Conservation (phyloP, 75 land plant genomes). For the Selaginella tamariscina region DNA sequence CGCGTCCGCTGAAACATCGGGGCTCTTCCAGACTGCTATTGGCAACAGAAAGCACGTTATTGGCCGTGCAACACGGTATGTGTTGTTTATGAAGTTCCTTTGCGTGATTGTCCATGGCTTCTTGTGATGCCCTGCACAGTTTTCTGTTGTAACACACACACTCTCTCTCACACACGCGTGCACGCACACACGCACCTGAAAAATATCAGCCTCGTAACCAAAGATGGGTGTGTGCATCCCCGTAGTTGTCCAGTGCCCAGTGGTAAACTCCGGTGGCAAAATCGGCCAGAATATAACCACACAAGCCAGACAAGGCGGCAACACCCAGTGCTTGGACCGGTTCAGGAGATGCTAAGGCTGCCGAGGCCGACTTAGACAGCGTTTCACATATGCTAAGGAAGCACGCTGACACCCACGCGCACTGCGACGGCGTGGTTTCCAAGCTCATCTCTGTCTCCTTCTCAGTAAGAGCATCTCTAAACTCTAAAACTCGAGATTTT, state of each 20-base stretch:
- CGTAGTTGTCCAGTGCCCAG: conserved; percentile 93
- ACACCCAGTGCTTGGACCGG: conserved; percentile 10
- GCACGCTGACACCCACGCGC: conserved; percentile 62
- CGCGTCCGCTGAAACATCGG: conserved; percentile 31
- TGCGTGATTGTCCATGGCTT: conserved; percentile 83
- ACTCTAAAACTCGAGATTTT: too few species aligned
- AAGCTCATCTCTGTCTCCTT: conserved; percentile 27
- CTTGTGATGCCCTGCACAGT: conserved; percentile 73
- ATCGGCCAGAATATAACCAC: conserved; percentile 67
- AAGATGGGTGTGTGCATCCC: conserved; percentile 67
- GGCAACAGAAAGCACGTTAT: conserved; percentile 31
- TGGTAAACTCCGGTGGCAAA: conserved; percentile 75
- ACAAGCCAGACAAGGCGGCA: conserved; percentile 22
- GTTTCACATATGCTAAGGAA: conserved; percentile 36
- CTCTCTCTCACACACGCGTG: too few species aligned
- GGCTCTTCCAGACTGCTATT: conserved; percentile 27
- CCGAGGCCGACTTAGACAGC: conserved; percentile 32
- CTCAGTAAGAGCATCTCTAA: too few species aligned
- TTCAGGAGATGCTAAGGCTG: conserved; percentile 15
- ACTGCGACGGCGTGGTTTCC: conserved; percentile 51
- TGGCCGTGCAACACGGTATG: conserved; percentile 62
- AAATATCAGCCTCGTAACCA: conserved; percentile 76
- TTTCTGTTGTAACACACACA: too few species aligned
- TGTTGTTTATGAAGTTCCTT: conserved; percentile 78
- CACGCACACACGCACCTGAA: too few species aligned